A percentile compares a stretch with the other conserved stretches of the same genome.
These are phyloP conservation scores for Talaromyces sp. DNA, from an alignment of 2,329 filamentous ascomycete species.

Conservation along the genomic window DNA sequence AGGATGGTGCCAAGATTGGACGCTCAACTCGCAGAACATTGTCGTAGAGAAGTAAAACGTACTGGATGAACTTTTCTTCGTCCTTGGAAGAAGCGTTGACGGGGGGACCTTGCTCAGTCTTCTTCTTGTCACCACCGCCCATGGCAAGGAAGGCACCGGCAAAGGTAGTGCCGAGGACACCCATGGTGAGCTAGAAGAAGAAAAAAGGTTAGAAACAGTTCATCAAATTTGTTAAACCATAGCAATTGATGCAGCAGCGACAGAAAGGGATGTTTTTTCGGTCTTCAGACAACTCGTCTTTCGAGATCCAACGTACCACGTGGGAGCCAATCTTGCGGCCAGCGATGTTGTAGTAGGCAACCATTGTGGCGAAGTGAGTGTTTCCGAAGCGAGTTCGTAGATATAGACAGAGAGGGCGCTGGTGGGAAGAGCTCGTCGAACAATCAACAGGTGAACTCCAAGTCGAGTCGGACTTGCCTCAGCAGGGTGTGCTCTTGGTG, in stretches of 20 bases:
- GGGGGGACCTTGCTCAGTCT: constrained; percentile 45
- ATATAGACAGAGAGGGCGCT: background rate
- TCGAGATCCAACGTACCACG: constrained; percentile 35
- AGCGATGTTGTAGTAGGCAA: constrained; percentile 47
- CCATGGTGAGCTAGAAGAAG: constrained; percentile 54
- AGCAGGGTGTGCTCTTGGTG: constrained; percentile 10
- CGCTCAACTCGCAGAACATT: background rate
- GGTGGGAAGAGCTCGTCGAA: background rate
- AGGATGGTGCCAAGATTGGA: background rate
- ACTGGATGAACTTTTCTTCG: constrained; percentile 66
- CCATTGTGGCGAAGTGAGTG: constrained; percentile 34
- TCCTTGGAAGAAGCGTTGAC: constrained; percentile 62
- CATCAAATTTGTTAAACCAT: background rate
- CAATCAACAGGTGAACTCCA: background rate
- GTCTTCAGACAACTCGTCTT: constrained; percentile 1
- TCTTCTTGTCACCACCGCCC: constrained; percentile 41
- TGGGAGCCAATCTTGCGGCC: constrained; percentile 50
- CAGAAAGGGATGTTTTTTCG: background rate
- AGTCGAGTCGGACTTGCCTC: background rate
- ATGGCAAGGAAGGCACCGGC: constrained; percentile 41
- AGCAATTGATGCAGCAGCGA: background rate
- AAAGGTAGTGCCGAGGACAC: constrained; percentile 48
- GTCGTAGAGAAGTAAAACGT: constrained; percentile 26
- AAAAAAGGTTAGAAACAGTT: background rate
- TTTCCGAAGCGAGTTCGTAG: constrained; percentile 10